Evolutionary conservation across 441 rosid species (phyloP), one percentile per base, ranked within the genome.

Genomic region (Aleurites moluccanus): DNA sequence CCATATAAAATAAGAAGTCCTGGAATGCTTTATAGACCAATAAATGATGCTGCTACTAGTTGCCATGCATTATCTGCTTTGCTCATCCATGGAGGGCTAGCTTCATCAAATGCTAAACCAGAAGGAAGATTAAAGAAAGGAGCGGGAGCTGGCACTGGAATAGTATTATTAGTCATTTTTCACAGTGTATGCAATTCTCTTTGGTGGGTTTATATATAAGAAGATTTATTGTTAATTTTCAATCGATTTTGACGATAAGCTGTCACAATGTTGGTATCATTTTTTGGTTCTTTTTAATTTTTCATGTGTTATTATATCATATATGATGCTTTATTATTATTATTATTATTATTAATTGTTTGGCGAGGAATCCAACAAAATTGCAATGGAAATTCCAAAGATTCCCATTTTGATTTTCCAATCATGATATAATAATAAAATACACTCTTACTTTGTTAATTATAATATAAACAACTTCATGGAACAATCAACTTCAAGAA

Each of bases 51-150:
- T 2, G 91, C 87, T 0, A 79, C 83, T 70, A 88, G 85, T 65
- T 88, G 91, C 91, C 91, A 88, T 21, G 87, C 85, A 45, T 88
- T 88, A 75, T 88, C 91, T 14, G 78, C 89, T 78, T 86, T 86
- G 88, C 45, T 88, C 87, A 88, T 72, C 89, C 89, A 88, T 3
- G 15, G 56, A 0, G 91, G 91, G 53, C 80, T 86, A 25, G 83
- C 75, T 1, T 67, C 72, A 8, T 80, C 75, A 0, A 84, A 79
- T 3, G 10, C 15, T 13, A 88, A 74, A 59, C 80, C 81, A 1
- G n/a, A 0, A 2, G 88, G 90, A 44, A 81, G 79, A 35, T n/a
- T 25, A 69, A 69, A 56, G 3, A 44, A 0, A 4, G 55, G 47
- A 69, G 71, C 14, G 49, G 81, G 77, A 20, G 77, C 65, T 10